These are phyloP conservation scores for Neofusicoccum ribis DNA, from an alignment of 2,329 filamentous ascomycete species.

Conservation along the genomic window DNA sequence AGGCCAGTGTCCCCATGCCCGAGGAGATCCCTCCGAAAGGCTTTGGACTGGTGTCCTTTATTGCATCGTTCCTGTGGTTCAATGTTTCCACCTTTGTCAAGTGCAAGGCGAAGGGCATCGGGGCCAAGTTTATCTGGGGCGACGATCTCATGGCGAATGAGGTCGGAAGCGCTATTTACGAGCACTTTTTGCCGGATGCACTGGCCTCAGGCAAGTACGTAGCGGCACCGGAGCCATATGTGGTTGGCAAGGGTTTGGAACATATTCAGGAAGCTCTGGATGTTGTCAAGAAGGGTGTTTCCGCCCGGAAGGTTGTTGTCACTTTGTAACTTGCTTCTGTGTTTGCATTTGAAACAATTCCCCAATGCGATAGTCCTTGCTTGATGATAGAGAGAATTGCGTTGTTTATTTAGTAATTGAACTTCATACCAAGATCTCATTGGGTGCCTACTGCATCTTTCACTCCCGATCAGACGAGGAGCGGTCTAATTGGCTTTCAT, in stretches of 20 bases:
- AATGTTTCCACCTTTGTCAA: not conserved
- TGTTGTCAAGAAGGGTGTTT: constrained; percentile 22
- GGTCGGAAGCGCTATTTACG: not conserved
- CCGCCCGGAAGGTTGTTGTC: constrained; percentile 25
- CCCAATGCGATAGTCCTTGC: too few species aligned
- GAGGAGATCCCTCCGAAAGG: not conserved
- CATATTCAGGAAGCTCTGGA: constrained; percentile 22
- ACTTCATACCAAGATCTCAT: too few species aligned
- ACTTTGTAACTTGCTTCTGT: not conserved
- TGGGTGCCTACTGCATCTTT: too few species aligned
- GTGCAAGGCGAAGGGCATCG: not conserved
- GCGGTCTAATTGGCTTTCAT: too few species aligned
- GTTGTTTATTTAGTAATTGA: too few species aligned
- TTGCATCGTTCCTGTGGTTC: not conserved
- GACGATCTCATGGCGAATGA: not conserved
- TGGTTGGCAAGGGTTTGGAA: constrained; percentile 22
- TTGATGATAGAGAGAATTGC: too few species aligned
- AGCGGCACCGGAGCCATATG: constrained; percentile 22
- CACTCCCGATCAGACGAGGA: too few species aligned
- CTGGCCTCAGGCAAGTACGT: constrained; percentile 20
- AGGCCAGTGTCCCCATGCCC: not conserved
- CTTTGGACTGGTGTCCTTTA: not conserved
- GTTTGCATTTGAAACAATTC: too few species aligned
- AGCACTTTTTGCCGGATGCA: constrained; percentile 21
- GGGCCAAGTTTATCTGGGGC: not conserved